Conservation (phyloP, 306 rosid genomes). For the Gleditsia sinensis region DNA sequence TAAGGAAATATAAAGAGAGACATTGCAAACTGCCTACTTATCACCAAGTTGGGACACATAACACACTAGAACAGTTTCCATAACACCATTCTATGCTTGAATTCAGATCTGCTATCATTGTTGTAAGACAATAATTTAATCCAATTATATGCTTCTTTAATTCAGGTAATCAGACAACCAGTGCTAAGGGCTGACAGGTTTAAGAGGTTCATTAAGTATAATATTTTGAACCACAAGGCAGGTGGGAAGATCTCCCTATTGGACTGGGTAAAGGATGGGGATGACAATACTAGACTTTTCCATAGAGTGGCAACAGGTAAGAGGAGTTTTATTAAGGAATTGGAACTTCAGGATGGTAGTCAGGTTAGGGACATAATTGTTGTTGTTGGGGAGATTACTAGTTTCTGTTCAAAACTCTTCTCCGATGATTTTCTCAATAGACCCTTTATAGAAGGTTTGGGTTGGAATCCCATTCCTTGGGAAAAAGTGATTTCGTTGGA, state of each 20-base stretch:
- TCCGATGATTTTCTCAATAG: no score
- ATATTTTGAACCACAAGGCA: not conserved
- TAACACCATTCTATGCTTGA: constrained; percentile 8
- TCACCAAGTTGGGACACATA: not conserved
- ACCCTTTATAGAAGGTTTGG: no score
- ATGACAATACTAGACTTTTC: no score
- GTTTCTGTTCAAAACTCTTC: no score
- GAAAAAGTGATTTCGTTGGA: no score
- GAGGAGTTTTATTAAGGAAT: no score
- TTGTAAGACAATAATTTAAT: not conserved
- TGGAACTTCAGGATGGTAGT: no score
- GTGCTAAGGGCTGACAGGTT: not conserved
- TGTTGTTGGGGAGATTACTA: no score
- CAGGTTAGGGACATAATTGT: no score
- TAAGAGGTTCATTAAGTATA: not conserved
- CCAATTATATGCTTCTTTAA: not conserved
- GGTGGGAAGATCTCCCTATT: not conserved
- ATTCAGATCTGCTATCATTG: not conserved
- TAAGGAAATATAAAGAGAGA: not conserved
- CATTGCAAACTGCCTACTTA: not conserved
- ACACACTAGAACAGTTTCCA: not conserved
- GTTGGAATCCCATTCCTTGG: no score
- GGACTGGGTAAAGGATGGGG: no score
- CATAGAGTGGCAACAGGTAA: no score
- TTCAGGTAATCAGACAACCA: not conserved